A percentile compares a stretch with the other conserved stretches of the same genome.
These are phyloP conservation scores for Middelhovenomyces tepae DNA, from an alignment of 805 yeast species.

Conservation along the genomic window DNA sequence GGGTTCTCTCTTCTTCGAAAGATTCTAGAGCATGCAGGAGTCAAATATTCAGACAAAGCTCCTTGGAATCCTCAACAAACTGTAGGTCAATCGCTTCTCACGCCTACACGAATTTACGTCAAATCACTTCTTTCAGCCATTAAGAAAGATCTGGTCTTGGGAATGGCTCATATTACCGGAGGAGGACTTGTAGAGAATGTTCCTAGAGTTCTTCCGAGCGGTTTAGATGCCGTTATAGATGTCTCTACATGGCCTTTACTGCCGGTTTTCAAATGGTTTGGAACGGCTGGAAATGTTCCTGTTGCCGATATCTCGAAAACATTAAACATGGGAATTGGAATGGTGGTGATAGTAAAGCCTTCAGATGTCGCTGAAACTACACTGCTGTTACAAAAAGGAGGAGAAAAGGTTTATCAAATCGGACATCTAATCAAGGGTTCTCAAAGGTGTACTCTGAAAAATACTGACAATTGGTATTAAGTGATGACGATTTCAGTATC, in stretches of 20 bases:
- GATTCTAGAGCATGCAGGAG: constrained; percentile 71
- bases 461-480: constrained; percentile 28
- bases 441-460: constrained; percentile 29
- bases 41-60: constrained; percentile 61
- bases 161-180: constrained; percentile 95
- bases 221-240: constrained; percentile 74
- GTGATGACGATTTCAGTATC: neutral
- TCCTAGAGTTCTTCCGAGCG: constrained; percentile 84
- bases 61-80: constrained; percentile 73
- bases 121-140: constrained; percentile 76
- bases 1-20: constrained; percentile 93
- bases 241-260: constrained; percentile 77
- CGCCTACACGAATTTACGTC: constrained; percentile 92
- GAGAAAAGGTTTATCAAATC: constrained; percentile 67
- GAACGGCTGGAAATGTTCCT: constrained; percentile 86
- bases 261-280: constrained; percentile 89
- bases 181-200: constrained; percentile 96
- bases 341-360: constrained; percentile 76
- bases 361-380: constrained; percentile 54
- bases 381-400: constrained; percentile 46
- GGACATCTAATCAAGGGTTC: constrained; percentile 46
- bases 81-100: constrained; percentile 76
- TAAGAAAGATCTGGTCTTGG: constrained; percentile 59
- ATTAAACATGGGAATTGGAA: constrained; percentile 92
- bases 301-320: constrained; percentile 77